These are phyloP conservation scores for Pleurozium schreberi DNA, from an alignment of 225 moss, liverwort and hornwort genomes.

Conservation along the genomic window DNA sequence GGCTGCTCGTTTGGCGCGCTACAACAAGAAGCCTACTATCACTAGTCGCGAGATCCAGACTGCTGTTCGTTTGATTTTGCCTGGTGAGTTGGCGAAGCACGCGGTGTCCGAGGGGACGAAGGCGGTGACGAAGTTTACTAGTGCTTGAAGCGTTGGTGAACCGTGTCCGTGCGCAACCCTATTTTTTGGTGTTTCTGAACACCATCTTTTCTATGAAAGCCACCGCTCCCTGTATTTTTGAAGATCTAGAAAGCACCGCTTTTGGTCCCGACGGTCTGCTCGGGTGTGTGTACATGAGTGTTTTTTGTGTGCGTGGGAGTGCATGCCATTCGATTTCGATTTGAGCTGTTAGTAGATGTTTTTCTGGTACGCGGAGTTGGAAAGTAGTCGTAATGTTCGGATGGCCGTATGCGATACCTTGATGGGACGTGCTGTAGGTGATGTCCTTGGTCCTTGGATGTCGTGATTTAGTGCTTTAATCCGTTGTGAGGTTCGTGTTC, in stretches of 20 bases:
- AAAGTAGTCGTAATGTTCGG: no score
- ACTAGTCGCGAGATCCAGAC: neutral
- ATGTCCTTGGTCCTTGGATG: no score
- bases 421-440: no score
- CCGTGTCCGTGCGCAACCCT: no score
- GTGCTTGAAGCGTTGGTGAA: neutral
- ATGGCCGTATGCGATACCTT: no score
- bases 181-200: neutral
- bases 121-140: neutral
- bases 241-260: no score
- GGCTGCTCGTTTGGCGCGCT: neutral
- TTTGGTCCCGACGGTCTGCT: fast-evolving
- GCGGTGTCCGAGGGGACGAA: neutral
- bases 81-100: neutral
- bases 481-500: no score
- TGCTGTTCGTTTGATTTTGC: neutral
- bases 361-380: no score
- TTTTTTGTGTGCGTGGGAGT: neutral
- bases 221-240: neutral
- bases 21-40: neutral
- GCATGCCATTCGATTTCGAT: no score
- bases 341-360: no score
- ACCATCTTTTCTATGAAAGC: neutral
- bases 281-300: fast-evolving
- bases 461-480: no score